These are phyloP conservation scores for Lumnitzera racemosa DNA, from an alignment of 345 rosid genomes.

Conservation along the genomic window DNA sequence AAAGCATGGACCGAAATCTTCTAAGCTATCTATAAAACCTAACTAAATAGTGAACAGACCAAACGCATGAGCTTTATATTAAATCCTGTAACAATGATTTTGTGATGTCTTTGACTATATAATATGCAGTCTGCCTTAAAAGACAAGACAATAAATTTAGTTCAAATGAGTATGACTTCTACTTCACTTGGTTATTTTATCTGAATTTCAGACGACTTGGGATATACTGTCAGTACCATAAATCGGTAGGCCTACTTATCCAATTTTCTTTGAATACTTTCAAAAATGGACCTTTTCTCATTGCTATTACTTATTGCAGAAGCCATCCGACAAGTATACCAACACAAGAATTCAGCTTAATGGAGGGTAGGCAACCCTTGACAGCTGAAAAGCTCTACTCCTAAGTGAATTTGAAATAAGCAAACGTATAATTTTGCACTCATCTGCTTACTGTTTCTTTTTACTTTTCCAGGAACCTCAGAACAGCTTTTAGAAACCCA, in stretches of 20 bases:
- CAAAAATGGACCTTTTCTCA: background rate
- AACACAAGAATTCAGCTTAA: conserved; percentile 56
- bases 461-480: conserved; percentile 46
- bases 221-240: conserved; percentile 62
- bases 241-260: conserved; percentile 34
- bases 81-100: no score
- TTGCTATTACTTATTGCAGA: conserved; percentile 31
- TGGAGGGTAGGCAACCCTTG: conserved; percentile 63
- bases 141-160: background rate
- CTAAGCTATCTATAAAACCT: no score
- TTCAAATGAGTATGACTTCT: no score
- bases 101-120: no score
- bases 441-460: background rate
- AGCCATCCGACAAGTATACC: conserved; percentile 54
- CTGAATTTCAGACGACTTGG: conserved; percentile 58
- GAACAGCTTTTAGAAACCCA: conserved; percentile 48
- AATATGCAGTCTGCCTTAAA: no score
- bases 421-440: no score
- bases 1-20: no score
- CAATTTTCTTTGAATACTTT: conserved; percentile 13
- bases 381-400: no score
- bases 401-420: no score
- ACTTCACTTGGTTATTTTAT: background rate
- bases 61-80: no score
- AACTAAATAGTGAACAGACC: no score